Base-by-base conservation (phyloP, 345 rosid genomes). In the Pelargonium nanum region DNA sequence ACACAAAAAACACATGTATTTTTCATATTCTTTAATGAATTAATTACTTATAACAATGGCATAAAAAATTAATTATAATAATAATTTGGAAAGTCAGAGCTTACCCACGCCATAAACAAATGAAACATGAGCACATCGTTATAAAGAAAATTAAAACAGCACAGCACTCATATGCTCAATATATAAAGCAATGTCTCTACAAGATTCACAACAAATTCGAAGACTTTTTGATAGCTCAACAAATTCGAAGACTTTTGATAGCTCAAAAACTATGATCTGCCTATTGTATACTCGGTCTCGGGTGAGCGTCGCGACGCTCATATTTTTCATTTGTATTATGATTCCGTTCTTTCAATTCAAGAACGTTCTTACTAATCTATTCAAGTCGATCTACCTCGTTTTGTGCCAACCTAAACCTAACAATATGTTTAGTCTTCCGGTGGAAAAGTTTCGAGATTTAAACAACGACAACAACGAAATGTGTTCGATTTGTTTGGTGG, bases 401-500 rank as follows among this genome's bases (percentile, higher is more conserved):
- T 20, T 23, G 60, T 25, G 24, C 45, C 16, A 55, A 52, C 25
- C 53, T 16, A 60, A 54, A 22, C 48, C 24, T 1, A 7, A 1
- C 13, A 20, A 58, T 16, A 25, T 65, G 16, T n/a, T n/a, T n/a
- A n/a, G 53, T 25, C 79, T 78, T n/a, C 71, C 73, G 6, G 67
- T 24, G 60, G 59, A 68, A 48, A 65, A 66, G 71, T 79, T 67
- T 6, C 44, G 66, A 67, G 81, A 69, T 56, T 58, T 69, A 65
- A 59, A 61, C 22, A 50, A 19, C n/a, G 44, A 51, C 19, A 15
- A 28, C 6, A 6, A 48, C 13, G 72, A 57, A 7, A 59, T 24
- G 21, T 82, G 94, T 60, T 68, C 85, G 34, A 75, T 87, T 58
- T 87, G 94, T 75, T 68, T 84, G 65, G 72, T 44, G 65, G 83